Evolutionary conservation across 2,329 filamentous ascomycete genomes (phyloP).

Genomic region (Sclerotiophoma versabilis): DNA sequence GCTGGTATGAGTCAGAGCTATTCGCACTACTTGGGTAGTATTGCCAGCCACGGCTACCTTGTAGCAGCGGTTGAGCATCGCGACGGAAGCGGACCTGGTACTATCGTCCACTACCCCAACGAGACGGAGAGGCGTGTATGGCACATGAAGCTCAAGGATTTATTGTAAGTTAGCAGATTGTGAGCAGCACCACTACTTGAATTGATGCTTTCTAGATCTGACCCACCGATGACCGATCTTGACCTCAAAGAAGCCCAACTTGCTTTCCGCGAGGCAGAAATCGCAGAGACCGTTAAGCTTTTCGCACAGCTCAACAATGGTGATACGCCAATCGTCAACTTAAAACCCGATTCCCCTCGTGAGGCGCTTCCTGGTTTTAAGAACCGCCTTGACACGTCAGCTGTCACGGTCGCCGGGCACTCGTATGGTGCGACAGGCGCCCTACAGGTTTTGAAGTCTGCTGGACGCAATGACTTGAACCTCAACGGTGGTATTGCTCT

Average conservation of each 20-base stretch:
- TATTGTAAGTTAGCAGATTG: constrained; percentile 29
- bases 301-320: constrained; percentile 51
- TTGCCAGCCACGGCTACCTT: constrained; percentile 55
- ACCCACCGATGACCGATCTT: constrained; percentile 41
- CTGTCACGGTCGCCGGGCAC: constrained; percentile 67
- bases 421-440: constrained; percentile 72
- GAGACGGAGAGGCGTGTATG: constrained; percentile 46
- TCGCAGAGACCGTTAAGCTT: constrained; percentile 54
- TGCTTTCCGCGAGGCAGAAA: constrained; percentile 55
- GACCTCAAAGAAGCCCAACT: constrained; percentile 54
- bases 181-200: not conserved
- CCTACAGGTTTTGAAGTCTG: constrained; percentile 64
- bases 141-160: constrained; percentile 46
- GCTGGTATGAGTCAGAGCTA: constrained; percentile 55
- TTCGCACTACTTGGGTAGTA: constrained; percentile 55
- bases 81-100: constrained; percentile 56
- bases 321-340: constrained; percentile 42
- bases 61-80: constrained; percentile 58
- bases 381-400: constrained; percentile 61
- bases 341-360: constrained; percentile 60
- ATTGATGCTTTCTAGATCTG: constrained; percentile 22
- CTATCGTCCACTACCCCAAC: constrained; percentile 48
- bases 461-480: constrained; percentile 52
- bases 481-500: constrained; percentile 67
- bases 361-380: constrained; percentile 56